Base-by-base conservation (phyloP, 306 rosid genomes). In the Cucumis melo region DNA sequence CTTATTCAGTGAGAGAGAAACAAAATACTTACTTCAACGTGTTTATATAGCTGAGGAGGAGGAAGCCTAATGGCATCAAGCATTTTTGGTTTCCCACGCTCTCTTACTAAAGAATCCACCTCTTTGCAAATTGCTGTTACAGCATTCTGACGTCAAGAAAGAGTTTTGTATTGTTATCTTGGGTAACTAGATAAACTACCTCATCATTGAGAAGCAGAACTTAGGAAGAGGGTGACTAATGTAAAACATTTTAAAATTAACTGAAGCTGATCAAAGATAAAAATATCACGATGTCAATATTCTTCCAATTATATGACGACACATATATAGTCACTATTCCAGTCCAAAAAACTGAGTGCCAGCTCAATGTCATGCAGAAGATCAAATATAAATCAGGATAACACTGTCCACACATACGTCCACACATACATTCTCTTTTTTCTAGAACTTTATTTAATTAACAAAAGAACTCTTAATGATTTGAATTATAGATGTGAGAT, bases 71-170 rank as follows among this genome's bases (percentile, higher is more conserved):
- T 85, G 74, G 96, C 96, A 78, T 94, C 99, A 67, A 83, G 82
- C 96, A 94, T 90, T 86, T 94, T 94, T 54, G 95, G 95, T 80
- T 92, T 94, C 79, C 97, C 99, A 84, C 93, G 90, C 83, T 84
- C 85, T 86, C 87, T 88, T 61, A 94, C 99, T 86, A 94, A 83
- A 82, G 89, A 87, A 76, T 87, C 93, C 74, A 94, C 90, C 81
- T 90, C 97, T 34, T 84, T 89, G 87, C 99, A 94, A 68, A 92
- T 94, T 79, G 85, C 91, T 54, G 84, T 88, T 42, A 94, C 94
- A 32, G 97, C 99, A 84, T 89, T 95, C 99, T 94, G 86, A 81
- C 44, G 77, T 65, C 75, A 72, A 67, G 75, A 80, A 79, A 84
- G 10, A 64, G 16, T 64, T 63, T 39, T 41, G 54, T 24, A 27